Percentiles rank a stretch among this genome's conserved stretches.
Evolutionary conservation across 257 asterid genomes (phyloP).

Genomic region (Penstemon newberryi): DNA sequence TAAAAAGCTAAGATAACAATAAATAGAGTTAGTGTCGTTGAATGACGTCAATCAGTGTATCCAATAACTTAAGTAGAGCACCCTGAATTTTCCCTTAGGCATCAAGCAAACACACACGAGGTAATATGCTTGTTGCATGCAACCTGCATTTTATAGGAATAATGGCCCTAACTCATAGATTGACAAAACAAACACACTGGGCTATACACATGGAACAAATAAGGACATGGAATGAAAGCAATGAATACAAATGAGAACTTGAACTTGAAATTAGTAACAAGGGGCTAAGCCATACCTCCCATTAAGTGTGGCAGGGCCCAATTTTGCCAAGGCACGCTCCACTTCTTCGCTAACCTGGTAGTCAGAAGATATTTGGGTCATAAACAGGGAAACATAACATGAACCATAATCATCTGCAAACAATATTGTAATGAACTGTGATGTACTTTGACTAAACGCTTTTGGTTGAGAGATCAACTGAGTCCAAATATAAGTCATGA

Average conservation of each 20-base stretch:
- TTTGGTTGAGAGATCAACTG: neutral
- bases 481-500: neutral
- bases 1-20: constrained; percentile 10
- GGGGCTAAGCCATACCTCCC: constrained; percentile 54
- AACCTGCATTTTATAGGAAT: neutral
- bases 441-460: neutral
- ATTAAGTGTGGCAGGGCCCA: constrained; percentile 70
- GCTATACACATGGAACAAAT: constrained; percentile 11
- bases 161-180: neutral
- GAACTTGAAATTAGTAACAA: constrained; percentile 24
- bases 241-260: constrained; percentile 9
- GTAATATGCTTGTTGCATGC: neutral
- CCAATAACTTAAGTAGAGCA: neutral
- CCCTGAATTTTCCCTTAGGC: neutral
- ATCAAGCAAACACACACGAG: constrained; percentile 4
- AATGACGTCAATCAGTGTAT: neutral
- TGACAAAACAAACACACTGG: neutral
- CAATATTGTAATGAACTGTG: constrained; percentile 1
- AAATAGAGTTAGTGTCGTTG: neutral
- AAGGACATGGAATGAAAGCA: constrained; percentile 16
- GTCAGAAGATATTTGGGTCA: constrained; percentile 27
- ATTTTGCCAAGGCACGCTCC: constrained; percentile 93
- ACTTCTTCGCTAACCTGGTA: constrained; percentile 98
- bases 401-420: constrained; percentile 11
- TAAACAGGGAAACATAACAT: constrained; percentile 15